Base-by-base conservation (phyloP, 306 rosid species). In the Astragalus membranaceus region DNA sequence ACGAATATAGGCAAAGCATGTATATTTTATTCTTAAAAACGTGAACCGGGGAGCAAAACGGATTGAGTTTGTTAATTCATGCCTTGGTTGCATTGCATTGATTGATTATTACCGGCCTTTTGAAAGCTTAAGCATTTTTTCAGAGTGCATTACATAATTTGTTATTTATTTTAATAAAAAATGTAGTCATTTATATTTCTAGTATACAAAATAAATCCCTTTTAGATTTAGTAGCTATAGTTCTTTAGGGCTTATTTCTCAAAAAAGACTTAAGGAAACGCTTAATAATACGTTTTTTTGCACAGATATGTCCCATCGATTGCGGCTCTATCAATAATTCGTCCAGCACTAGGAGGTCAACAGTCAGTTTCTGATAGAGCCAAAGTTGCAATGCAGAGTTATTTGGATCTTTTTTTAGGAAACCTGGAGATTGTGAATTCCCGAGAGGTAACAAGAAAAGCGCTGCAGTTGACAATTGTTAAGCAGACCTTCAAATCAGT, bases 401-500 rank as follows among this genome's bases (percentile, higher is more conserved):
- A 93, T 78, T 74, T 93, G 85, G 86, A 87, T 80, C 98, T 80
- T 42, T 93, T 90, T 67, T 62, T 90, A 16, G 96, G 96, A 79
- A 90, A 84, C 82, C 73, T 84, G 82, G 94, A 93, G 73, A 83
- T 90, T 61, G 92, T 90, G 61, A 93, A 93, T 83, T 90, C 97
- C 74, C 84, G 77, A 78, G 98, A 93, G 96, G 98, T 88, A 67
- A 83, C 60, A 23, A 37, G 7, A 30, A 35, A 67, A 36, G 29
- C 43, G 59, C 72, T 26, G 70, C 65, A 53, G 4, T 60, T 50
- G 23, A 56, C 8, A 30, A 7, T 61, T 29, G 49, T 30, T 51
- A 49, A 42, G 56, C 36, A 63, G 56, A 75, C 33, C 16, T 44
- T 35, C 71, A 50, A 16, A 73, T 42, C 49, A 60, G 33, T 47